Base-by-base conservation (phyloP, 225 moss, liverwort and hornwort genomes). In the Takakia lepidozioides region DNA sequence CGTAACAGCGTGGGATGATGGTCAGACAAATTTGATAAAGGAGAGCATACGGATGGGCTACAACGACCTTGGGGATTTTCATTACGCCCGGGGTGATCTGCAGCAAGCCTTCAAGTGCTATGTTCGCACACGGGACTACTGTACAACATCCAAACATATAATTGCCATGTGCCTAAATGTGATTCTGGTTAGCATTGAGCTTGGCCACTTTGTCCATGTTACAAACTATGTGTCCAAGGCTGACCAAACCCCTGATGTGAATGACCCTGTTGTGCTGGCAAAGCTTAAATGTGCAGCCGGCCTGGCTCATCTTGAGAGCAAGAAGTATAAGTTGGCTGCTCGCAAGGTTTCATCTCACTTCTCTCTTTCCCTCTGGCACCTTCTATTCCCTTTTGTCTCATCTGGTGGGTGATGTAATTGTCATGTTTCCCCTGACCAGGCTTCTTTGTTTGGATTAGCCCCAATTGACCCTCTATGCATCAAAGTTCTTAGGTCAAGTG, bases 1-100 rank as follows among this genome's bases (percentile, higher is more conserved):
- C n/a, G n/a, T n/a, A n/a, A n/a, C n/a, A n/a, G n/a, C n/a, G n/a
- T n/a, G n/a, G n/a, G 29, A 25, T 27, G 26, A 5, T 62, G 37
- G 38, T 27, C 73, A 95, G 91, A 91, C 98, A 42, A 98, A 98
- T 41, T 63, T 87, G 52, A 98, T 98, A 48, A 98, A 98, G 58
- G 98, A 98, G 74, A 98, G 91, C 48, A 98, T 98, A 24, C 98
- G 91, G 26, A 99, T 99, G 91, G 91, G 91, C 24, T 99, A 99
- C 49, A 91, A 99, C 55, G 91, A 99, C 58, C 66, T 99, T 21
- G 98, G 98, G 42, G 91, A 99, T 60, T 99, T 91, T 52, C 87
- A 84, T 57, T 99, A 99, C 47, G 78, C 69, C 25, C 87, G 98
- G 25, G 98, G 98, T 17, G 98, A 99, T 54, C 71, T 99, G 53